These are phyloP conservation scores for Geotrichum restrictum DNA, from an alignment of 1,139 yeast species.

Conservation along the genomic window DNA sequence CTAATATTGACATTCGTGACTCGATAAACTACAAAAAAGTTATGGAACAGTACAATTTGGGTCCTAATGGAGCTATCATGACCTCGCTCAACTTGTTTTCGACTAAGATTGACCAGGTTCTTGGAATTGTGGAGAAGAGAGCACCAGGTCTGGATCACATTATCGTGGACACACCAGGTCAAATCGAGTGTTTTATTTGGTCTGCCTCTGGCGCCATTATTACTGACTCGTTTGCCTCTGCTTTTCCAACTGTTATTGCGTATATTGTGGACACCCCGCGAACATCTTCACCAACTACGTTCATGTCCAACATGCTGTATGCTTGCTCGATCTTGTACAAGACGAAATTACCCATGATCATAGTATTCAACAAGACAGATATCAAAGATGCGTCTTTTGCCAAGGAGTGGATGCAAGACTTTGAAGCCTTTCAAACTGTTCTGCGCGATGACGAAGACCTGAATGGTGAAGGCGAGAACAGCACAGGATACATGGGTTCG, in stretches of 20 bases:
- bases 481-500: slow-evolving; percentile 92
- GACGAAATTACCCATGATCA: slow-evolving; percentile 93
- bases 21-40: slow-evolving; percentile 94
- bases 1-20: slow-evolving; percentile 93
- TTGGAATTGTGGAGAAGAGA: slow-evolving; percentile 77
- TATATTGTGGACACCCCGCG: slow-evolving; percentile 96
- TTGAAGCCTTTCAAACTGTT: slow-evolving; percentile 84
- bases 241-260: slow-evolving; percentile 93
- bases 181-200: slow-evolving; percentile 88
- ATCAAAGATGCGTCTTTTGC: slow-evolving; percentile 81
- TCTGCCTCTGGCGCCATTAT: slow-evolving; percentile 95
- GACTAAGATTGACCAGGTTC: slow-evolving; percentile 94
- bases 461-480: slow-evolving; percentile 62
- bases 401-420: slow-evolving; percentile 96
- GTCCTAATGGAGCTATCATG: slow-evolving; percentile 98
- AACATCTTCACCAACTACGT: slow-evolving; percentile 89
- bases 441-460: slow-evolving; percentile 55
- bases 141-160: slow-evolving; percentile 59
- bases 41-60: slow-evolving; percentile 84
- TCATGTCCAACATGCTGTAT: slow-evolving; percentile 95
- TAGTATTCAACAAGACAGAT: slow-evolving; percentile 94
- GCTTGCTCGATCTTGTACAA: slow-evolving; percentile 96
- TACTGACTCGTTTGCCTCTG: slow-evolving; percentile 93
- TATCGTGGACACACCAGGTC: slow-evolving; percentile 96
- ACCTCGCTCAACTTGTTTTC: slow-evolving; percentile 88